Evolutionary conservation across 2,329 filamentous ascomycete species (phyloP).

Genomic region (Epicoccum nigrum): DNA sequence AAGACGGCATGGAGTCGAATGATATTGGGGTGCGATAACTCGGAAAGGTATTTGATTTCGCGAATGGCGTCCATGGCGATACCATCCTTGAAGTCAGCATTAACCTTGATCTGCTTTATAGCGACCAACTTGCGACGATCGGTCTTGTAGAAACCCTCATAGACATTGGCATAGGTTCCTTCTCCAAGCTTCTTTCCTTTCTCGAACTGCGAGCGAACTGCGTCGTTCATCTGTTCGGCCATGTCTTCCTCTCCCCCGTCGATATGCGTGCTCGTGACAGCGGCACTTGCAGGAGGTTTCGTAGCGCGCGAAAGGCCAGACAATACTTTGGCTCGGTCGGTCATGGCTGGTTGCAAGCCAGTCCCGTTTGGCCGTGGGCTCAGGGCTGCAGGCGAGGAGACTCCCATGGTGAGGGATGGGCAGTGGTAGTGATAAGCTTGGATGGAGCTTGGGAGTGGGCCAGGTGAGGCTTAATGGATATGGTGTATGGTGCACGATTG

Average conservation of each 20-base stretch:
- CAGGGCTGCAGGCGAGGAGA: constrained; percentile 32
- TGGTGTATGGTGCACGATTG: neutral
- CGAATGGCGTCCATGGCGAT: constrained; percentile 94
- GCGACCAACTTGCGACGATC: constrained; percentile 80
- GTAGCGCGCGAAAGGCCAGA: constrained; percentile 38
- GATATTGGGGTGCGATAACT: constrained; percentile 93
- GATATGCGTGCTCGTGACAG: constrained; percentile 22
- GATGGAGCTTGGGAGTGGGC: neutral
- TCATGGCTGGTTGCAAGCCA: constrained; percentile 21
- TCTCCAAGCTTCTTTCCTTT: constrained; percentile 93
- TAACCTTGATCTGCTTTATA: constrained; percentile 91
- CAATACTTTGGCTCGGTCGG: constrained; percentile 40
- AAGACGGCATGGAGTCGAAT: constrained; percentile 92
- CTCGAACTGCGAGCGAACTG: constrained; percentile 79
- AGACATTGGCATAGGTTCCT: constrained; percentile 96
- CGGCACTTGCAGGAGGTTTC: constrained; percentile 22
- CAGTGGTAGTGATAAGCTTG: constrained; percentile 3
- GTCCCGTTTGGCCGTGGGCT: constrained; percentile 38
- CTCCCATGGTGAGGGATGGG: constrained; percentile 25
- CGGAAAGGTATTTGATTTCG: constrained; percentile 93
- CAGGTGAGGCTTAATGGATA: constrained; percentile 9
- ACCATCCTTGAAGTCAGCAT: constrained; percentile 85
- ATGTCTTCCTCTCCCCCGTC: constrained; percentile 45
- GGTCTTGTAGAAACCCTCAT: constrained; percentile 77
- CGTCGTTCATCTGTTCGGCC: constrained; percentile 56